Evolutionary conservation across 768 basidiomycete species (phyloP).

Genomic region (Cystobasidium onofrii): DNA sequence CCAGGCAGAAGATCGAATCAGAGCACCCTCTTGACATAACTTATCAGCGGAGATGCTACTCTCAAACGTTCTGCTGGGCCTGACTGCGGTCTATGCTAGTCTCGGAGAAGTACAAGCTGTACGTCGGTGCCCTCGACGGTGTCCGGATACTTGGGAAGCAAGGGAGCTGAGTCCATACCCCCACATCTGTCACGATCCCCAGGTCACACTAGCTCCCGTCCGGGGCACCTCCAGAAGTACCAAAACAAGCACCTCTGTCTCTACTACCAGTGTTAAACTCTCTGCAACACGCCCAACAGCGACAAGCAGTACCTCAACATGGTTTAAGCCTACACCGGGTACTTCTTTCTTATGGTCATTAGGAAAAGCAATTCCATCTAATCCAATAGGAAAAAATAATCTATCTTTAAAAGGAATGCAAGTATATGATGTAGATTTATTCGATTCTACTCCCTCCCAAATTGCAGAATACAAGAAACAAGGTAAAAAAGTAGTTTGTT

Average conservation of each 20-base stretch:
- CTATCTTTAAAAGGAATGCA: background rate
- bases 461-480: slow-evolving; percentile 8
- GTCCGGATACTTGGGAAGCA: too few relatives aligned
- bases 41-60: background rate
- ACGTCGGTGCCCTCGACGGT: background rate
- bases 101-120: background rate
- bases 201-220: background rate
- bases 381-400: slow-evolving; percentile 2
- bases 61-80: background rate
- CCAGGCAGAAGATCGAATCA: too few relatives aligned
- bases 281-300: background rate
- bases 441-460: slow-evolving; percentile 3
- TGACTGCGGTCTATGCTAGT: background rate
- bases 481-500: slow-evolving; percentile 25
- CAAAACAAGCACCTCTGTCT: too few relatives aligned
- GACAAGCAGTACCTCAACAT: background rate
- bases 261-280: background rate
- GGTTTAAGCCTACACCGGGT: slow-evolving; percentile 8
- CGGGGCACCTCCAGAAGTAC: background rate
- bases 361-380: background rate
- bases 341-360: slow-evolving; percentile 9
- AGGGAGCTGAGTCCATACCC: too few relatives aligned
- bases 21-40: background rate
- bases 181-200: background rate
- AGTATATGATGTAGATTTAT: slow-evolving; percentile 25